Base-by-base conservation (phyloP, 805 yeast species). In the Lipomyces anomalus region DNA sequence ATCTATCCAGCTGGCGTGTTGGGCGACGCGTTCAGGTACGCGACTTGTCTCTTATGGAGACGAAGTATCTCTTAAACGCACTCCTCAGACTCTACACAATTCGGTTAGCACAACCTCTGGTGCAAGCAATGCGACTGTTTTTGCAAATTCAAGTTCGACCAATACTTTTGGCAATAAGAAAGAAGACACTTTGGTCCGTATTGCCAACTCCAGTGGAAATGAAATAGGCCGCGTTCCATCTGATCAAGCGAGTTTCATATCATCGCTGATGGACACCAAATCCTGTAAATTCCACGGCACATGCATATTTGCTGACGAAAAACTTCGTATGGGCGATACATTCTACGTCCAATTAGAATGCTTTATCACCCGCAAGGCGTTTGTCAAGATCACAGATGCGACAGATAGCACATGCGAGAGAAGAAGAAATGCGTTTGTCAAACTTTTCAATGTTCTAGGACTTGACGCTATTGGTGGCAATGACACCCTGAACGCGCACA, bases 191-290 rank as follows among this genome's bases (percentile, higher is more conserved):
- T 50, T 63, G 22, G 67, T 67, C 11, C 56, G 67, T 2, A 56
- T 68, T n/a, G 44, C 48, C n/a, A 61, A 62, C 11, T 22, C 38
- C 9, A 42, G 44, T 5, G 65, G 62, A 11, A 43, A 83, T 48
- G 95, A 85, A 59, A 68, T 89, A 24, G 97, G 92, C 0, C 73
- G 95, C 53, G 60, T 85, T 1, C 80, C 85, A 0, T 88, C 82
- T 52, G 83, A 78, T 40, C 68, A 78, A 24, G 87, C 95, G 0
- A 64, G 73, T 4, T 72, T 80, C 7, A 59, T 89, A 6, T 74
- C 80, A 3, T 87, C 94, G 0, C 67, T 88, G 26, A 44, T 84
- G 2, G 84, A 77, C 43, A 62, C 74, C 6, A 68, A 70, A 5
- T 68, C 78, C 2, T 74, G 83, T 33, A 58, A 60, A 1, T 79